Evolutionary conservation across 2,329 filamentous ascomycete genomes (phyloP).

Genomic region (Cladosporium sp.): DNA sequence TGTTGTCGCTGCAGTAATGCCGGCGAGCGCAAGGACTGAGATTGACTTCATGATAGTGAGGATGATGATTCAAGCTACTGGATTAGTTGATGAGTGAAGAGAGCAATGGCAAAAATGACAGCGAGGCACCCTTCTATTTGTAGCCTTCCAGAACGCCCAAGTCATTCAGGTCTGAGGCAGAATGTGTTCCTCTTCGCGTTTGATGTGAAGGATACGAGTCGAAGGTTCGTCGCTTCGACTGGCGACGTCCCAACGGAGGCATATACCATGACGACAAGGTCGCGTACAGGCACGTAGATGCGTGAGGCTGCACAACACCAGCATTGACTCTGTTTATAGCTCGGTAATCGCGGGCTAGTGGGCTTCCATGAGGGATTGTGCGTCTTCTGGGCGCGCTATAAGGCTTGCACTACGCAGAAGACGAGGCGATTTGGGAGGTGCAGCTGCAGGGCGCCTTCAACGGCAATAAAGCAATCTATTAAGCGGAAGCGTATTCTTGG

Average conservation of each 20-base stretch:
- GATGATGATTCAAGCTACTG: not conserved
- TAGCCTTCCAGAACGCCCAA: not conserved
- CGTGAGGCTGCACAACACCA: not conserved
- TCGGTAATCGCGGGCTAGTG: not conserved
- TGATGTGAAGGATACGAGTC: constrained; percentile 1
- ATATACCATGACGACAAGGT: not conserved
- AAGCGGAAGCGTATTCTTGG: too few species aligned
- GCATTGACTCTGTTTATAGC: not conserved
- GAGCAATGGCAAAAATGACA: not conserved
- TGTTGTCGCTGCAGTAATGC: not conserved
- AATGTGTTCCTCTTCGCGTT: not conserved
- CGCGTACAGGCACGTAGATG: not conserved
- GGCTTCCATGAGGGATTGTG: not conserved
- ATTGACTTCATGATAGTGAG: not conserved
- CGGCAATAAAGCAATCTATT: too few species aligned
- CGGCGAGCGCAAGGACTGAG: not conserved
- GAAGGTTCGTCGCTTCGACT: not conserved
- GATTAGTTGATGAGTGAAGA: too few species aligned
- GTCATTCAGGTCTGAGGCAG: not conserved
- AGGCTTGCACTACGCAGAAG: not conserved
- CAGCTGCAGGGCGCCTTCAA: not conserved
- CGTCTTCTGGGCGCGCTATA: not conserved
- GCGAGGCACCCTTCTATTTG: not conserved
- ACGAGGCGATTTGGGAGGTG: too few species aligned
- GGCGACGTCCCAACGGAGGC: not conserved